Conservation (phyloP, 129 eudicot species). For the Centrapalus pauciflorus region DNA sequence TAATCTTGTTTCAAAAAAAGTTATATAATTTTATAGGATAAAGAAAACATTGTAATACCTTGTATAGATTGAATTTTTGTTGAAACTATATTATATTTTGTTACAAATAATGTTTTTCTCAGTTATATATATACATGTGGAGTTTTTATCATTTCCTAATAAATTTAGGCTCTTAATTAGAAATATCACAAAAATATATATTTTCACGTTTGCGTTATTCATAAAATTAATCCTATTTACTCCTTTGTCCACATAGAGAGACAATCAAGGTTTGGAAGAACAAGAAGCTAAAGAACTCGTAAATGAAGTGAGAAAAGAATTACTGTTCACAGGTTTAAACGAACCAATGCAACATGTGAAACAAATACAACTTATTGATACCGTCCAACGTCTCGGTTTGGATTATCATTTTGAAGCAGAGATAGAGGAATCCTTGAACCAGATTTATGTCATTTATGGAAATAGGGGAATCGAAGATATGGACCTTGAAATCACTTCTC, state of each 20-base stretch:
- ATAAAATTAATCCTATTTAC: too few relatives aligned
- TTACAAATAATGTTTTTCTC: too few relatives aligned
- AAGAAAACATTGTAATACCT: too few relatives aligned
- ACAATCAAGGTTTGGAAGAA: neutral
- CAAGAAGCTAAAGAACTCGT: constrained; percentile 16
- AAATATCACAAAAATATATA: too few relatives aligned
- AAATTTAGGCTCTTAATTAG: too few relatives aligned
- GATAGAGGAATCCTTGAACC: constrained; percentile 14
- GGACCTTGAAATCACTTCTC: constrained; percentile 19
- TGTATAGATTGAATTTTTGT: too few relatives aligned
- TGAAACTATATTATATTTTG: too few relatives aligned
- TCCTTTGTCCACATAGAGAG: neutral
- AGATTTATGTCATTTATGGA: neutral
- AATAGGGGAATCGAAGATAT: neutral
- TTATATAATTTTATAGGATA: neutral
- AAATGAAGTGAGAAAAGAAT: constrained; percentile 9
- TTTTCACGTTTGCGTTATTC: too few relatives aligned
- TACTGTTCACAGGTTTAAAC: neutral
- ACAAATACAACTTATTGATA: constrained; percentile 20
- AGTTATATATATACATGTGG: too few relatives aligned
- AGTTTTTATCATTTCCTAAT: too few relatives aligned
- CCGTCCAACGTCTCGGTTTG: constrained; percentile 35
- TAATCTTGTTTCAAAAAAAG: too few relatives aligned
- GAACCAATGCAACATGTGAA: neutral
- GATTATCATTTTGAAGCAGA: constrained; percentile 31